Base-by-base conservation (phyloP, 139 green algal species). In the Parachlorella kessleri region DNA sequence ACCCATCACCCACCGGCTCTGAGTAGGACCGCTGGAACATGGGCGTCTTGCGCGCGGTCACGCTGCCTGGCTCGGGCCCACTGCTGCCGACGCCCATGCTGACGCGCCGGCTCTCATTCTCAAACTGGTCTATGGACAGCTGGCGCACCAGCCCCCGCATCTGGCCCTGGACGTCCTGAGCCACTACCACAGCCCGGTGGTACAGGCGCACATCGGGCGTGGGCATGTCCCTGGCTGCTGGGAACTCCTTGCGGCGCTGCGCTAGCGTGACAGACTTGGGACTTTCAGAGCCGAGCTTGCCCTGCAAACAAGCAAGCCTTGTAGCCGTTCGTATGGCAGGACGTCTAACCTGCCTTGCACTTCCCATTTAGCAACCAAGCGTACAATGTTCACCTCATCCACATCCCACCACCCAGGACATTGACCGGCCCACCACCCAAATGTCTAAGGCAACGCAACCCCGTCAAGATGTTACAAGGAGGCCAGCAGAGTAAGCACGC, bases 71-170 rank as follows among this genome's bases (percentile, higher is more conserved):
- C 23, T 87, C 82, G 39, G 30, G 42, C 24, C 53, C 10, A 28
- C 55, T 74, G 28, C 35, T n/a, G 38, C 41, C 82, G n/a, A 75
- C 81, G 18, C 83, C 74, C 75, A 89, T 82, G 73, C 84, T 91
- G 42, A 99, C 95, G 26, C 96, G 85, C 64, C 94, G 85, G 3
- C 91, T 91, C 85, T 99, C 97, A 68, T 99, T 98, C 85, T 99
- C 94, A 83, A 99, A 97, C 90, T 98, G 94, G 81, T 99, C 97
- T 30, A 99, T 98, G 3, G 87, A 96, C 55, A 99, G 89, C 90
- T 99, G 93, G 48, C 94, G 81, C 55, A 98, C 93, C 36, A 98
- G 80, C 42, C 95, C 92, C 9, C 92, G 88, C 67, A 97, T 54
- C 33, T 73, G 41, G 66, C 86, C 85, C 77, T 66, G 64, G 28